These are phyloP conservation scores for Bacidia gigantensis DNA, from an alignment of 495 filamentous ascomycete genomes.

Conservation along the genomic window DNA sequence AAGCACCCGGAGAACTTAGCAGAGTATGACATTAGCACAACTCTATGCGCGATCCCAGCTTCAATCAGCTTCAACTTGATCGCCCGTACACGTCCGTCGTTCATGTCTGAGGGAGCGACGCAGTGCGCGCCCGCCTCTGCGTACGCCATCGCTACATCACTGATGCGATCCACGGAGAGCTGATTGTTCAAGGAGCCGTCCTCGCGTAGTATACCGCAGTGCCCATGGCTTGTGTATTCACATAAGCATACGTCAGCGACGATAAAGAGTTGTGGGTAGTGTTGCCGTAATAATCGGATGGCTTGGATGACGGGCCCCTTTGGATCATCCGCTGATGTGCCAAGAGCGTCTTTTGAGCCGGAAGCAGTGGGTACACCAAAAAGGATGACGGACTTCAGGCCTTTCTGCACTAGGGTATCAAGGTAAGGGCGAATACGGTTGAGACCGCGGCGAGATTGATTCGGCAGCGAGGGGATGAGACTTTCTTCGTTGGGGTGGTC, in stretches of 20 bases:
- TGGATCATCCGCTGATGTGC: constrained; percentile 88
- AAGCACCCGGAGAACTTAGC: constrained; percentile 95
- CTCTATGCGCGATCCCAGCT: constrained; percentile 73
- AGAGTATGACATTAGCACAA: constrained; percentile 90
- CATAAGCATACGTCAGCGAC: constrained; percentile 89
- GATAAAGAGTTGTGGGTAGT: constrained; percentile 82
- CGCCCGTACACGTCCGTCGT: constrained; percentile 87
- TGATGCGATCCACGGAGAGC: constrained; percentile 82
- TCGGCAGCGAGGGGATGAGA: constrained; percentile 76
- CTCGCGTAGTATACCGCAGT: constrained; percentile 87
- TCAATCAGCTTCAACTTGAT: constrained; percentile 96
- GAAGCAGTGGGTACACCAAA: constrained; percentile 82
- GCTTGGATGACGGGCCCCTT: constrained; percentile 77
- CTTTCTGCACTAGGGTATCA: constrained; percentile 71
- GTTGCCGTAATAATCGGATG: constrained; percentile 66
- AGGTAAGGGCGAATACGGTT: constrained; percentile 78
- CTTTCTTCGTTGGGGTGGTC: constrained; percentile 87
- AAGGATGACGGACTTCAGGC: constrained; percentile 80
- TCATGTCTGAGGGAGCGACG: constrained; percentile 96
- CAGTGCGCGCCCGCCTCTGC: constrained; percentile 89
- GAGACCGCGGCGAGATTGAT: constrained; percentile 73
- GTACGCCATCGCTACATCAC: constrained; percentile 84
- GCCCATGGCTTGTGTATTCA: constrained; percentile 97
- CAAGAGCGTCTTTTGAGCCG: constrained; percentile 74
- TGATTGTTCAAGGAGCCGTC: constrained; percentile 87